Base-by-base conservation (phyloP, 148 eudicot genomes). In the Persicaria maculosa region DNA sequence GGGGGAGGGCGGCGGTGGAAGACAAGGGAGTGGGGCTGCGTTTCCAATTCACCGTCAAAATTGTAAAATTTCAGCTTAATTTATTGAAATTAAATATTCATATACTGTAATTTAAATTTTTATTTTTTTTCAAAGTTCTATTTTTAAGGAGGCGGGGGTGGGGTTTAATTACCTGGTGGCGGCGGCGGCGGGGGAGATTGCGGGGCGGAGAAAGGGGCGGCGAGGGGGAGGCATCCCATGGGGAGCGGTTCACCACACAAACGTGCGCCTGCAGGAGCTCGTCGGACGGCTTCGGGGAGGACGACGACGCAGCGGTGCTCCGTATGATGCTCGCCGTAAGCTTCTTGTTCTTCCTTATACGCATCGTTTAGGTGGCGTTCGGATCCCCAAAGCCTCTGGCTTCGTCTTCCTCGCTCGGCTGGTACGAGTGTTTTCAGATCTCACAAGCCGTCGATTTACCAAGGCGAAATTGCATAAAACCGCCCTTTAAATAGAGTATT, bases 211-310 rank as follows among this genome's bases (percentile, higher is more conserved):
- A 36, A 0, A 47, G 25, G 11, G 75, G 67, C 0, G 72, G 46
- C 7, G 64, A 73, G 25, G 31, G 46, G 57, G 61, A 47, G 19
- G 64, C 40, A 61, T 74, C 76, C 76, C 76, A 74, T 45, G 76
- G 76, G 14, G 76, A 74, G 76, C 76, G 76, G 76, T 74, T 74
- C 17, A 74, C 50, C 44, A 47, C 68, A 59, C 76, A 74, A 14
- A 74, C 69, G 76, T 74, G 76, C 7, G 76, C 76, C 70, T 74
- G 76, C 70, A 74, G 19, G 4, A 74, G 58, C 64, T 44, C 65
- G 17, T 9, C 70, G 9, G 76, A 71, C 10, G 76, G 76, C 44
- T 54, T 74, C 19, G 76, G 65, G 14, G 76, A 58, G 7, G 76
- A 74, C 5, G 73, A 48, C 36, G 73, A 71, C 4, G 73, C 73